Conservation (phyloP, 441 rosid species). For the Adansonia gregorii region DNA sequence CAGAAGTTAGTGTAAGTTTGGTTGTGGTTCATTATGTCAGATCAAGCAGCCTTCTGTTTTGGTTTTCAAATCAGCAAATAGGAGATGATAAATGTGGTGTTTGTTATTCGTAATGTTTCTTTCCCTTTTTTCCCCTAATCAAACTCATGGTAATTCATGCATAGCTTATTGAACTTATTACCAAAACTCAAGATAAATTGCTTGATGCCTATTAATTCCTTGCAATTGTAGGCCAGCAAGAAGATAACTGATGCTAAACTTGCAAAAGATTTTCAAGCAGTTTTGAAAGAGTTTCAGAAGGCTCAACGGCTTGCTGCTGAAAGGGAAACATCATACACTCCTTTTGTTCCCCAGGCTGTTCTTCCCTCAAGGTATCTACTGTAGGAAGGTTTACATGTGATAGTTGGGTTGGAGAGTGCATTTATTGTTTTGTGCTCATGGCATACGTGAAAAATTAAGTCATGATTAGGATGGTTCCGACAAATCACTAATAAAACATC, state of each 20-base stretch:
- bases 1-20: slow-evolving; percentile 71
- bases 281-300: slow-evolving; percentile 51
- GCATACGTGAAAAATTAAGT: slow-evolving; percentile 10
- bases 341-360: slow-evolving; percentile 68
- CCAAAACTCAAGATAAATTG: background rate
- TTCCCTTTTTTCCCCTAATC: background rate
- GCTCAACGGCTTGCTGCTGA: slow-evolving; percentile 92
- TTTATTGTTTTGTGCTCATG: slow-evolving; percentile 4
- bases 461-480: background rate
- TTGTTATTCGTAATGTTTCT: background rate
- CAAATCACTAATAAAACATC: background rate
- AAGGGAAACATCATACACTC: slow-evolving; percentile 85
- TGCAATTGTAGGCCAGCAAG: slow-evolving; percentile 67
- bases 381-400: background rate
- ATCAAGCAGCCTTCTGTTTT: background rate
- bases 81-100: background rate
- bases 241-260: slow-evolving; percentile 95
- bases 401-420: background rate
- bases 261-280: slow-evolving; percentile 93
- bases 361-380: slow-evolving; percentile 62
- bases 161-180: background rate
- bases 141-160: background rate
- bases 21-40: slow-evolving; percentile 15
- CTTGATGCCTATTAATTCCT: slow-evolving; percentile 15
- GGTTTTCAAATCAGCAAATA: background rate